These are phyloP conservation scores for Dipsacomyces acuminosporus DNA, from an alignment of 371 early-diverging fungal genomes.

Conservation along the genomic window DNA sequence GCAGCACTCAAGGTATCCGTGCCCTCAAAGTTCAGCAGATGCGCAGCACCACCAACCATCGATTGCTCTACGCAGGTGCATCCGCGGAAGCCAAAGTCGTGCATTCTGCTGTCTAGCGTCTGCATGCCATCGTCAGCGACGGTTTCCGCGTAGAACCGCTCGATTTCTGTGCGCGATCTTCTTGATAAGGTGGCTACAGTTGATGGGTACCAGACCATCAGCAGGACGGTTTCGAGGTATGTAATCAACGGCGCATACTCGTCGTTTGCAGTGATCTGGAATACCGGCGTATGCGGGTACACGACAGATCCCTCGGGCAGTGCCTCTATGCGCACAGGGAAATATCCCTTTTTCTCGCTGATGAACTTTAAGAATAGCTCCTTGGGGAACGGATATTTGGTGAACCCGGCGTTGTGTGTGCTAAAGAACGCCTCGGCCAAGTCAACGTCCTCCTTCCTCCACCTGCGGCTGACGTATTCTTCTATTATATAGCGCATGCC, in stretches of 20 bases:
- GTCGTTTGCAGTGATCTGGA: slow-evolving; percentile 64
- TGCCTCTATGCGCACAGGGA: slow-evolving; percentile 70
- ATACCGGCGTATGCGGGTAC: slow-evolving; percentile 72
- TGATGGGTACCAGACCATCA: slow-evolving; percentile 80
- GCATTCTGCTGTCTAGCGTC: slow-evolving; percentile 55
- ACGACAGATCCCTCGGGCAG: slow-evolving; percentile 70
- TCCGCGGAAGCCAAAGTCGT: slow-evolving; percentile 86
- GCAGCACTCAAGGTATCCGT: slow-evolving; percentile 74
- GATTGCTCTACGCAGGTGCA: slow-evolving; percentile 83
- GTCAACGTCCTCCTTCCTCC: slow-evolving; percentile 64
- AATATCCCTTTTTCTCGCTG: slow-evolving; percentile 67
- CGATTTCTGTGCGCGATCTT: slow-evolving; percentile 55
- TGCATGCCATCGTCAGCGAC: slow-evolving; percentile 53
- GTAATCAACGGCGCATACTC: slow-evolving; percentile 73
- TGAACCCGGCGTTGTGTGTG: slow-evolving; percentile 62
- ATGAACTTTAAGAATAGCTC: slow-evolving; percentile 70
- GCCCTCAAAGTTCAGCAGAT: slow-evolving; percentile 73
- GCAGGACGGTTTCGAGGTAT: slow-evolving; percentile 71
- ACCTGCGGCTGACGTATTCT: slow-evolving; percentile 56
- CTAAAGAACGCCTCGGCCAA: slow-evolving; percentile 59
- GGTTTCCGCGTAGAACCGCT: slow-evolving; percentile 53
- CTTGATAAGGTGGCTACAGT: slow-evolving; percentile 79
- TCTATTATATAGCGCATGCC: slow-evolving; percentile 79
- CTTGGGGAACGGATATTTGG: slow-evolving; percentile 66
- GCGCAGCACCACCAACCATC: slow-evolving; percentile 74